These are phyloP conservation scores for Apostasia ramifera DNA, from an alignment of 106 monocot genomes.

Conservation along the genomic window DNA sequence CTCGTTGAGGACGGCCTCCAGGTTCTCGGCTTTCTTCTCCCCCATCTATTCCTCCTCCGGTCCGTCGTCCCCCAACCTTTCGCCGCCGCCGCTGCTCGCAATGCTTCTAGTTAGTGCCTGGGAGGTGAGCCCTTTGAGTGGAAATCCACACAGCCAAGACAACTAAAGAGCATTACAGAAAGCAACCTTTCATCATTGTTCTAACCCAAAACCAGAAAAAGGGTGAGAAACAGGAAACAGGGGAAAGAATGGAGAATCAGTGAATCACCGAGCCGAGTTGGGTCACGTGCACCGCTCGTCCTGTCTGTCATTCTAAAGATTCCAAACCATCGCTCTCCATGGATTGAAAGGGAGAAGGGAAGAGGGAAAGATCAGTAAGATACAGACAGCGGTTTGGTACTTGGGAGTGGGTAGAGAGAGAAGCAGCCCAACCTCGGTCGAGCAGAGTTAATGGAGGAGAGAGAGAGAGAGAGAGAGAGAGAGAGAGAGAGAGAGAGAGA, in stretches of 20 bases:
- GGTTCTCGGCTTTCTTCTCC: constrained; percentile 41
- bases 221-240: not conserved
- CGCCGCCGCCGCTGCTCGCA: not conserved
- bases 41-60: constrained; percentile 10
- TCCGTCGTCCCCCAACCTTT: not conserved
- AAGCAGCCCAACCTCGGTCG: not conserved
- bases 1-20: constrained; percentile 70
- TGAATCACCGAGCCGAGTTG: not conserved
- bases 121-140: not conserved
- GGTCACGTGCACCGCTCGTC: not conserved
- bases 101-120: not conserved
- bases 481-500: not conserved
- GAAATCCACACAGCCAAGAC: not conserved
- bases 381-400: not conserved
- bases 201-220: not conserved
- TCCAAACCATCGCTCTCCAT: not conserved
- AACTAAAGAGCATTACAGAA: not conserved
- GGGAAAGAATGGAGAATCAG: too few species aligned
- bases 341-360: not conserved
- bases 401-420: not conserved
- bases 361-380: not conserved
- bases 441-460: not conserved
- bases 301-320: too few species aligned
- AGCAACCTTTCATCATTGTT: not conserved
- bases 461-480: not conserved